Percentiles rank a stretch among this genome's conserved stretches.
These are phyloP conservation scores for Cladosporium sp. DNA, from an alignment of 2,329 filamentous ascomycete genomes.

Conservation along the genomic window DNA sequence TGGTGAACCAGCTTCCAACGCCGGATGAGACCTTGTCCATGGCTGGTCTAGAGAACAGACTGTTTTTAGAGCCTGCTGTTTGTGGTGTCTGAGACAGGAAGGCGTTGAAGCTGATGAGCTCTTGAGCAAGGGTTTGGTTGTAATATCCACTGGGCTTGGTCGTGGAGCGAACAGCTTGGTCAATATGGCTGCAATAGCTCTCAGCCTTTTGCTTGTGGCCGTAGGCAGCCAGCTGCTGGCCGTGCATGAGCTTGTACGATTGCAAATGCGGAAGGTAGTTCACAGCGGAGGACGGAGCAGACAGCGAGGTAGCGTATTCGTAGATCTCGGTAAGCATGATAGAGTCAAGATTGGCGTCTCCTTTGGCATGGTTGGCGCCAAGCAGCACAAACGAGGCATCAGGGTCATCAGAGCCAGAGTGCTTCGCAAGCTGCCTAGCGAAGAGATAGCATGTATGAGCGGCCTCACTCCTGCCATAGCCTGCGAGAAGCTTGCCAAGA, in stretches of 20 bases:
- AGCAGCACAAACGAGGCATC: conserved; percentile 75
- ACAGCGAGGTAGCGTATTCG: conserved; percentile 79
- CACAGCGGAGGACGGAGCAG: conserved; percentile 40
- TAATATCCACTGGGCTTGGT: conserved; percentile 86
- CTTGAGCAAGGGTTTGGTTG: conserved; percentile 66
- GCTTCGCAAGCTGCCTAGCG: conserved; percentile 63
- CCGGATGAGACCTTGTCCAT: conserved; percentile 94
- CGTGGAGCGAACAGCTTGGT: conserved; percentile 68
- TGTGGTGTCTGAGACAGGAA: conserved; percentile 81
- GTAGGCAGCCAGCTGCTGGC: conserved; percentile 75
- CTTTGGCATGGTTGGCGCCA: conserved; percentile 79
- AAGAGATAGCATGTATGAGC: conserved; percentile 94
- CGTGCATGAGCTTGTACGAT: conserved; percentile 87
- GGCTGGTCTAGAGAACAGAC: conserved; percentile 90
- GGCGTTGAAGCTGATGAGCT: conserved; percentile 77
- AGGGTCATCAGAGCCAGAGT: conserved; percentile 80
- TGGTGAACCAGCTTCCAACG: conserved; percentile 90
- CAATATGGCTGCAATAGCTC: conserved; percentile 85
- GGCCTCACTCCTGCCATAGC: conserved; percentile 85
- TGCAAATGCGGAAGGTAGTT: conserved; percentile 72
- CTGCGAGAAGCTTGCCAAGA: conserved; percentile 74
- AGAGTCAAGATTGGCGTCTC: conserved; percentile 69
- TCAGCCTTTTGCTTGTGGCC: conserved; percentile 79
- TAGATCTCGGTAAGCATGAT: conserved; percentile 95
- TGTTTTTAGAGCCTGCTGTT: conserved; percentile 51